Evolutionary conservation across 371 early-diverging fungal species (phyloP), one percentile per base, ranked within the genome.

Genomic region (Mucor mucedo): DNA sequence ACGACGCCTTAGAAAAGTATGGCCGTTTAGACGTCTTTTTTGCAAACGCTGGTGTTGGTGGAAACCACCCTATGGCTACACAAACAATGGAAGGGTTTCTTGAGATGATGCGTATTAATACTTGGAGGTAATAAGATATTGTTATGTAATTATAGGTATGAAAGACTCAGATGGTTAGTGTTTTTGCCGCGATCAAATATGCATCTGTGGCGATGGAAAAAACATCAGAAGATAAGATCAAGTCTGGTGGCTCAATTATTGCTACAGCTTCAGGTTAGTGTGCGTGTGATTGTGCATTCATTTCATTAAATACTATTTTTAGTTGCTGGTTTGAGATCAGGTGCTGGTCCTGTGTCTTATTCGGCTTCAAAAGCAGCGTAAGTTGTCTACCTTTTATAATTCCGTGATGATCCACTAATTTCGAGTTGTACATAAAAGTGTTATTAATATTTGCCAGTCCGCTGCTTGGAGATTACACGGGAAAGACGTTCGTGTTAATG

Each of bases 11-110:
- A 39, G 60, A 62, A 2, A 58, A 39, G 2, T 82, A 67, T 57
- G 84, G 85, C n/a, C 68, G 85, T 29, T 55, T 84, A 27, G 85
- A 84, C 59, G 84, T 84, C 29, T 84, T 84, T 44, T 80, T 85
- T 50, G 85, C 85, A 6, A 84, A 71, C 63, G 82, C 82, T 41
- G 82, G 83, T 38, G 55, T 73, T 50, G 70, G 75, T 6, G 33
- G 52, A 9, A 40, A 28, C 30, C 54, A 49, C 13, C 53, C 50
- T 28, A 54, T 73, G 47, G 59, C 41, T 45, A 57, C 41, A n/a
- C 65, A 63, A 58, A 57, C 57, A 11, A 30, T n/a, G 11, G 63
- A 73, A 13, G 40, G 27, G 1, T 78, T 74, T 48, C 42, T 75
- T 38, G 41, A 60, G 2, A 60, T 66, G 62, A 69, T 79, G 76